Evolutionary conservation across 2,329 filamentous ascomycete genomes (phyloP).

Genomic region (Coniella vitis): DNA sequence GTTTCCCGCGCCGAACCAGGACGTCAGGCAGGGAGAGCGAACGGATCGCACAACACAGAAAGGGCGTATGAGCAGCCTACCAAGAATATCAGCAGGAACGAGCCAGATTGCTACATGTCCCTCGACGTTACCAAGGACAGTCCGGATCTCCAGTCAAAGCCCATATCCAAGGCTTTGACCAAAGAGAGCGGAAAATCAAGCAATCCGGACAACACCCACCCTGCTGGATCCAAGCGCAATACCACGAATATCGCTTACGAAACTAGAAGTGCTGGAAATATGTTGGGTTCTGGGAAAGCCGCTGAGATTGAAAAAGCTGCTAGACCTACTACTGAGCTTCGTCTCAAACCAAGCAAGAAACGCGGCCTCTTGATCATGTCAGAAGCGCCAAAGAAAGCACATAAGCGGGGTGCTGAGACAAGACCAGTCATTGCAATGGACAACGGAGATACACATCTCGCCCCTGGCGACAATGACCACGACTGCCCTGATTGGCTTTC

Average conservation of each 20-base stretch:
- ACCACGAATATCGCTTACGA: background rate
- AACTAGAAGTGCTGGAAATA: too few relatives aligned
- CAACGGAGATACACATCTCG: background rate
- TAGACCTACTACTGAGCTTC: conserved; percentile 37
- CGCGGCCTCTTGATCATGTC: conserved; percentile 42
- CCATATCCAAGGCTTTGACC: background rate
- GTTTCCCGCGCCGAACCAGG: too few relatives aligned
- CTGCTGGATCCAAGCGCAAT: background rate
- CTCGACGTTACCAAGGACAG: too few relatives aligned
- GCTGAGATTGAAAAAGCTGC: background rate
- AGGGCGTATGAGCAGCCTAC: too few relatives aligned
- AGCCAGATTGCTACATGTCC: too few relatives aligned
- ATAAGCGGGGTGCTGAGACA: conserved; percentile 3
- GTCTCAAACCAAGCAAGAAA: conserved; percentile 39
- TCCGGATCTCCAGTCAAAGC: too few relatives aligned
- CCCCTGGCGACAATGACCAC: background rate
- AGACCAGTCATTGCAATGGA: background rate
- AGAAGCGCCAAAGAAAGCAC: conserved; percentile 24
- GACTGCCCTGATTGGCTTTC: background rate
- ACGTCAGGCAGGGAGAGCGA: too few relatives aligned
- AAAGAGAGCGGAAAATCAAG: background rate
- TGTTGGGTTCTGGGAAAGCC: background rate
- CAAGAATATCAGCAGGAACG: too few relatives aligned
- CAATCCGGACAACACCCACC: conserved; percentile 1
- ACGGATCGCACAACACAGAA: too few relatives aligned